Conservation (phyloP, 306 rosid species). For the Medicago ruthenica region DNA sequence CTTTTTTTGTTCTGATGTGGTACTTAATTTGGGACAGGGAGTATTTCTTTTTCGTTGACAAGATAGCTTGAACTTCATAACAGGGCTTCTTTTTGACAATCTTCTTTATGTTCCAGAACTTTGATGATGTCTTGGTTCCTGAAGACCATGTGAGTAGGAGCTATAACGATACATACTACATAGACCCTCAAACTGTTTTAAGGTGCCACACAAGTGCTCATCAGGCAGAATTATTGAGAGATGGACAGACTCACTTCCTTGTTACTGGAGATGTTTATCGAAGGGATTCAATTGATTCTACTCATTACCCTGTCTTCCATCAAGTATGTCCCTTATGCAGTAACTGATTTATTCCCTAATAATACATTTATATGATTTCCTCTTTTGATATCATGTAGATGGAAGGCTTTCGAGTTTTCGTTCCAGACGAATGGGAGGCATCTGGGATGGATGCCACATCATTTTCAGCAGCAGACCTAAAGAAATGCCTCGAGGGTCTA, state of each 20-base stretch:
- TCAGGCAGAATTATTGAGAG: conserved; percentile 86
- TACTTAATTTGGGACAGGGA: not conserved
- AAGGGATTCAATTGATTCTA: conserved; percentile 97
- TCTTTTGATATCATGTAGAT: conserved; percentile 58
- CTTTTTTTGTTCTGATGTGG: not conserved
- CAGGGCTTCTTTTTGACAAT: conserved; percentile 33
- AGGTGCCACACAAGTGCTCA: conserved; percentile 99
- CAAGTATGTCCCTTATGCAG: conserved; percentile 59
- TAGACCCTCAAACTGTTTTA: conserved; percentile 81
- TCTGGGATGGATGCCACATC: conserved; percentile 80
- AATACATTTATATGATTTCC: conserved; percentile 31
- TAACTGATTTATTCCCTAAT: conserved; percentile 28
- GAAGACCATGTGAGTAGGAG: conserved; percentile 93
- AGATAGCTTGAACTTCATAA: conserved; percentile 30
- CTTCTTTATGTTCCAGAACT: conserved; percentile 70
- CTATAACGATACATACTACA: conserved; percentile 88
- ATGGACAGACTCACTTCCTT: conserved; percentile 86
- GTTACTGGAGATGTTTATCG: conserved; percentile 98
- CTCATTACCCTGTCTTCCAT: conserved; percentile 97
- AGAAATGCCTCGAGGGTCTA: conserved; percentile 96
- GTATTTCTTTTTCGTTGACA: conserved; percentile 28
- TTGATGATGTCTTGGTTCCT: conserved; percentile 98
- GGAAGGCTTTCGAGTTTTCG: conserved; percentile 96
- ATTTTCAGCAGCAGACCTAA: conserved; percentile 81
- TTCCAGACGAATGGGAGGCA: conserved; percentile 75